Evolutionary conservation across 148 eudicot species (phyloP), one percentile per base, ranked within the genome.

Genomic region (Rhododendron ovatum): DNA sequence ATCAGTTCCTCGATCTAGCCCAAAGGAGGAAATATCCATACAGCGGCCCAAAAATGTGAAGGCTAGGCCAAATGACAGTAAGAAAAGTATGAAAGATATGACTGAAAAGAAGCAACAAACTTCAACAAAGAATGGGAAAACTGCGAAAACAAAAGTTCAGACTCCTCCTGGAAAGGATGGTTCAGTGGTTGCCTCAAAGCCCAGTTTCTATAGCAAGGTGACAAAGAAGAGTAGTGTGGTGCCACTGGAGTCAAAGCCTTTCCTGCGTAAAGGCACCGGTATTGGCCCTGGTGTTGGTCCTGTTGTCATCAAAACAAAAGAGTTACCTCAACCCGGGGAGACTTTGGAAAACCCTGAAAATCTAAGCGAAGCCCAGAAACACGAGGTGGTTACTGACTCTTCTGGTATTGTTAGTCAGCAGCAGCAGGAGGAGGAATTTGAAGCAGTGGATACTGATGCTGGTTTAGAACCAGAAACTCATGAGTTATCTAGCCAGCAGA

Each of bases 141-240:
- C 88, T 65, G 41, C 90, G 24, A 97, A 93, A 90, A 63, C 90
- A 51, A 91, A 92, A 91, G 84, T 71, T 37, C 89, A 84, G 81
- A 77, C 85, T 78, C 17, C 94, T 75, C 20, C 94, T 75, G 91
- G 81, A 83, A 95, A 94, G 84, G 89, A 86, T 81, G 67, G 85
- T 86, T 86, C 91, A 50, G 81, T 48, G 65, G 86, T 80, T 89
- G 89, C 90, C 14, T 91, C 91, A 26, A 95, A 97, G 88, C 91
- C 94, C 43, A 92, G 91, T 50, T 86, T 92, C 45, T 91, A 93
- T 37, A 93, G 83, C 91, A 95, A 93, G 93, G 95, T 90, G 41
- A 90, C 94, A 88, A 96, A 95, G 91, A 97, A 94, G 90, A 93
- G 98, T 90, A 95, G 94, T 87, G 96, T 97, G 82, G 99, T 97